Evolutionary conservation across 257 asterid species (phyloP).

Genomic region (Ajuga chamaepitys): DNA sequence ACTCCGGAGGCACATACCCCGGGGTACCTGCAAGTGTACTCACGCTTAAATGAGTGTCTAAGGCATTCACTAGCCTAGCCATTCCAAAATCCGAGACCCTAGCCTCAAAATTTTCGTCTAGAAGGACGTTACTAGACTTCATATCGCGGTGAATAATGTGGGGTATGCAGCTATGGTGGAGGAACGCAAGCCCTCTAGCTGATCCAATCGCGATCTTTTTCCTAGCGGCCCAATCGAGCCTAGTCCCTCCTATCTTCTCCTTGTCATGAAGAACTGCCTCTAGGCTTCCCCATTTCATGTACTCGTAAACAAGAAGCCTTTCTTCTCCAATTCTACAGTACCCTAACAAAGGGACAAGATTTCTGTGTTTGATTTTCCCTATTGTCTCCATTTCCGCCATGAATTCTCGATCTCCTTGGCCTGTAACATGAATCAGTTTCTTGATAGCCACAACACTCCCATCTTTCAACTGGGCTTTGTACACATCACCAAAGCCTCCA

Average conservation of each 20-base stretch:
- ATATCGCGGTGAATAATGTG: slow-evolving; percentile 95
- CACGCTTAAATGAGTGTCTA: slow-evolving; percentile 86
- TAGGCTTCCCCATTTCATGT: slow-evolving; percentile 91
- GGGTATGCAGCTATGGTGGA: slow-evolving; percentile 96
- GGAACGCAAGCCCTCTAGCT: slow-evolving; percentile 88
- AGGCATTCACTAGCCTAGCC: slow-evolving; percentile 84
- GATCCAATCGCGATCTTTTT: slow-evolving; percentile 82
- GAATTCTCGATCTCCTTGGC: slow-evolving; percentile 92
- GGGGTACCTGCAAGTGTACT: slow-evolving; percentile 97
- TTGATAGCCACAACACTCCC: slow-evolving; percentile 81
- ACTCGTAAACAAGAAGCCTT: slow-evolving; percentile 81
- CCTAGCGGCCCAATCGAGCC: slow-evolving; percentile 68
- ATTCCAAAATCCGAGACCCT: slow-evolving; percentile 96
- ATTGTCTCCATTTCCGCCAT: slow-evolving; percentile 99
- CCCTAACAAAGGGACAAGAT: slow-evolving; percentile 80
- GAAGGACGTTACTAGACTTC: slow-evolving; percentile 92
- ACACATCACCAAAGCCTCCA: slow-evolving; percentile 96
- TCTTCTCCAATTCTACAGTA: slow-evolving; percentile 90
- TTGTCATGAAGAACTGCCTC: slow-evolving; percentile 72
- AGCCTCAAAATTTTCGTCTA: slow-evolving; percentile 77
- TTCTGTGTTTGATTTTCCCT: slow-evolving; percentile 86
- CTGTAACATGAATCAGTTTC: slow-evolving; percentile 75
- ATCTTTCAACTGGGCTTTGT: slow-evolving; percentile 70
- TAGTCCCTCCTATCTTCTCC: slow-evolving; percentile 17
- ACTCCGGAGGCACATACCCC: slow-evolving; percentile 95